These are phyloP conservation scores for Fusarium sp. DNA, from an alignment of 2,329 filamentous ascomycete species.

Conservation along the genomic window DNA sequence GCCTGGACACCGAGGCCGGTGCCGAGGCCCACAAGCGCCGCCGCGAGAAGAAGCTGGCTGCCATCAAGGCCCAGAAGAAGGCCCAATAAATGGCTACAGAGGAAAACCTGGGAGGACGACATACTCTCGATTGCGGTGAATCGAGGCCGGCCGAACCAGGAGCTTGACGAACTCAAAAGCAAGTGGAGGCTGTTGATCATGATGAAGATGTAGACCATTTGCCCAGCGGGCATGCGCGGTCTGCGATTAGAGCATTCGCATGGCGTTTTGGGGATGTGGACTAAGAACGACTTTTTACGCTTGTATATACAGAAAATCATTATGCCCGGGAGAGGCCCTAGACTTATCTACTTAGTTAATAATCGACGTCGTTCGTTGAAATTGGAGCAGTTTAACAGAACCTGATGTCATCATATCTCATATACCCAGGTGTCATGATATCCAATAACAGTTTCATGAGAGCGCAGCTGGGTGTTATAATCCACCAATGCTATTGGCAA, in stretches of 20 bases:
- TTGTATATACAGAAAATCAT: constrained; percentile 45
- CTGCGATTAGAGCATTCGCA: constrained; percentile 43
- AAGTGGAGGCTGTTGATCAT: constrained; percentile 30
- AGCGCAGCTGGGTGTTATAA: not conserved
- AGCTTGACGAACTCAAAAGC: constrained; percentile 15
- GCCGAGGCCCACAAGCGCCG: constrained; percentile 87
- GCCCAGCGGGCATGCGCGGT: constrained; percentile 29
- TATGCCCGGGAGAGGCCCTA: constrained; percentile 44
- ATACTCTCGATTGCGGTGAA: constrained; percentile 41
- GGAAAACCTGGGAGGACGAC: constrained; percentile 9
- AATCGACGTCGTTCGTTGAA: constrained; percentile 47
- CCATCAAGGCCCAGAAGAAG: constrained; percentile 78
- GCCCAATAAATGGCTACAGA: constrained; percentile 61
- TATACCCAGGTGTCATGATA: not conserved
- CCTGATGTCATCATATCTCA: not conserved
- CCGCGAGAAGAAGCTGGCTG: constrained; percentile 79
- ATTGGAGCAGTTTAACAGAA: not conserved
- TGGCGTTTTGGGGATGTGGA: constrained; percentile 47
- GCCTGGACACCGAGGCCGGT: constrained; percentile 92
- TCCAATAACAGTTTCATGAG: not conserved
- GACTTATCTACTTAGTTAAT: constrained; percentile 49
- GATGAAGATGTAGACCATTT: constrained; percentile 41
- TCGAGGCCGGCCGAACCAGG: constrained; percentile 22
- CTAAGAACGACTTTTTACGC: constrained; percentile 45
- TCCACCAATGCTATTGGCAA: not conserved